Evolutionary conservation across 345 rosid species (phyloP), one percentile per base, ranked within the genome.

Genomic region (Lepidium sativum): DNA sequence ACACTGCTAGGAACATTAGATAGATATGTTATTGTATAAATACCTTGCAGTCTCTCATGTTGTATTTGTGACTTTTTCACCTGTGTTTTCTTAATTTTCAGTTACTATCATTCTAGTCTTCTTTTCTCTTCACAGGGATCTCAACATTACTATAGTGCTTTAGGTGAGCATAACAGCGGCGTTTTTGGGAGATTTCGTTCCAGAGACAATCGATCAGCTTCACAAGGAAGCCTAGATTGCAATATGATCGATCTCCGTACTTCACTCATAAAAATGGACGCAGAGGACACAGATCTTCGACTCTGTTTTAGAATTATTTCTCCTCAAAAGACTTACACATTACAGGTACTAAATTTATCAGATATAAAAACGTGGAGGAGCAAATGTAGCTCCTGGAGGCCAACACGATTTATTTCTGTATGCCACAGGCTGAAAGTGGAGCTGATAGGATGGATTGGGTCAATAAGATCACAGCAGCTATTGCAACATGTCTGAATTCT

Each of bases 251-350:
- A 87, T 81, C 91, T 91, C 74, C 83, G 51, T 11, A 86, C 86
- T 12, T 82, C 96, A 41, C 78, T 80, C 56, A 72, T 87, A 68
- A 91, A 91, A 77, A 69, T 86, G 67, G 92, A 91, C 9, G 86
- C 95, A 38, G 96, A 87, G 53, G 92, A 87, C 68, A 71, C 81
- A 41, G 82, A 85, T 79, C 74, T 87, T 52, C 84, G 95, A 52
- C 95, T 91, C 39, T 91, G 97, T 71, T 91, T 91, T 77, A 82
- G 95, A 75, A 82, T 91, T 63, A 81, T 91, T 67, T 84, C 95
- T 47, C 97, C 97, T 25, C 58, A 55, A 32, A 91, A 86, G 71
- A 78, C 83, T 44, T 86, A 74, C 75, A 87, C 96, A 63, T 75
- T 91, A 78, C 92, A 91, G 92, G 97, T 91, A 70, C 73, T 49